phyloP scores from a whole-genome alignment of 192 early-diverging fungal species.

The Umbelopsis vinacea region DNA sequence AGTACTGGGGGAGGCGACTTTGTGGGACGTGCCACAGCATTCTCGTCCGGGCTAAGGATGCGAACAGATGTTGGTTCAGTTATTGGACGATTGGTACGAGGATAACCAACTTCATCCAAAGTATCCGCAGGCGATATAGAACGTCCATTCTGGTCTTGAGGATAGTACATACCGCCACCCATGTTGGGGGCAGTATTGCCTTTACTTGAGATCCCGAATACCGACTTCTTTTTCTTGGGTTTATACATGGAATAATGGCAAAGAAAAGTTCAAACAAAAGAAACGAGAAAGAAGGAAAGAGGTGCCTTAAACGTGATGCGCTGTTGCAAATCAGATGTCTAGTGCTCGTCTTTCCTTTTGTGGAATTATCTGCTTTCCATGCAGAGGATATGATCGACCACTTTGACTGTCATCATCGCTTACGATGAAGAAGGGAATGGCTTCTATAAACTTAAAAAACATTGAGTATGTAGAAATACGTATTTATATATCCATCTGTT shows the following conservation, averaged over 20 bases:
- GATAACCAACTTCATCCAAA: constrained; percentile 12
- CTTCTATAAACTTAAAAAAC: too few species aligned
- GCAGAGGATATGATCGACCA: not conserved
- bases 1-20: constrained; percentile 17
- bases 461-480: too few species aligned
- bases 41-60: not conserved
- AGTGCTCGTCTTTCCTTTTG: constrained; percentile 7
- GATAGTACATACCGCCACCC: not conserved
- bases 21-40: constrained; percentile 24
- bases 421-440: too few species aligned
- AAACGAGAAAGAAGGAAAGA: not conserved
- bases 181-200: not conserved
- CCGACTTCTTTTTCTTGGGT: constrained; percentile 2
- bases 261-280: not conserved
- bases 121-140: constrained; percentile 14
- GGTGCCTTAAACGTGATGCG: not conserved
- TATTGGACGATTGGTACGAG: constrained; percentile 1
- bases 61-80: not conserved
- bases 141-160: constrained; percentile 14
- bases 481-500: too few species aligned
- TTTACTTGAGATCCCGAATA: constrained; percentile 6
- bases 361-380: not conserved
- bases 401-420: too few species aligned
- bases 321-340: constrained; percentile 12
- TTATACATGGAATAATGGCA: not conserved